These are phyloP conservation scores for Paecilomyces dactylethromorphus DNA, from an alignment of 2,329 filamentous ascomycete genomes.

Conservation along the genomic window DNA sequence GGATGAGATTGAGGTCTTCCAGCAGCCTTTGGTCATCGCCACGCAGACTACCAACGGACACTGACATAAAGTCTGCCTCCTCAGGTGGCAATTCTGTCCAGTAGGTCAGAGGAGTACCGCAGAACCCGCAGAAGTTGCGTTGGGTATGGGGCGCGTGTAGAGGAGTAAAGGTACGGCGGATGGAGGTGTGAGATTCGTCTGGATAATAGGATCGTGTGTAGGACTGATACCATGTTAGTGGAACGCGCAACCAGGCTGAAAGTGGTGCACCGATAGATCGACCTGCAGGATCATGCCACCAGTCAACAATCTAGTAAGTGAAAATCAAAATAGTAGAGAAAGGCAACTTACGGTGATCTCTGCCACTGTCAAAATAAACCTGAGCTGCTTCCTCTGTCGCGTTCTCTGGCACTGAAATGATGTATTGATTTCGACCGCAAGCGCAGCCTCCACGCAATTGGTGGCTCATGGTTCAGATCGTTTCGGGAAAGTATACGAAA, in stretches of 20 bases:
- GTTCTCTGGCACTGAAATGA: constrained; percentile 60
- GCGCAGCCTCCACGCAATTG: constrained; percentile 70
- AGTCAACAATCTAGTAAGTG: constrained; percentile 2
- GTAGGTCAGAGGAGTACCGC: constrained; percentile 75
- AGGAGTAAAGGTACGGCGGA: constrained; percentile 62
- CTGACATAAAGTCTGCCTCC: constrained; percentile 71
- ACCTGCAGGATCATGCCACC: constrained; percentile 36
- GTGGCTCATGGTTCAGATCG: constrained; percentile 12
- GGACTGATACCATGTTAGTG: constrained; percentile 72
- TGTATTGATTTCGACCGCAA: constrained; percentile 80
- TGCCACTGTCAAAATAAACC: constrained; percentile 68
- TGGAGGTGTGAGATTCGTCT: constrained; percentile 65
- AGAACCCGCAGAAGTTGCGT: constrained; percentile 85
- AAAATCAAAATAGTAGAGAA: constrained; percentile 5
- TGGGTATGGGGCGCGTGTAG: constrained; percentile 53
- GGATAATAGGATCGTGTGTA: constrained; percentile 68
- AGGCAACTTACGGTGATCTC: constrained; percentile 60
- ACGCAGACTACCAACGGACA: constrained; percentile 72
- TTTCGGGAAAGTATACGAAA: not conserved
- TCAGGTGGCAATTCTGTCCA: constrained; percentile 69
- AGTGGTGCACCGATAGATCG: constrained; percentile 63
- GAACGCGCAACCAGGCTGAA: constrained; percentile 75
- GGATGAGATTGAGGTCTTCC: constrained; percentile 68
- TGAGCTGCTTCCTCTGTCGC: constrained; percentile 50
- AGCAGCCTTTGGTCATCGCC: constrained; percentile 65